Conservation (phyloP, 2,329 filamentous ascomycete genomes). For the Zasmidium citrigriseum region DNA sequence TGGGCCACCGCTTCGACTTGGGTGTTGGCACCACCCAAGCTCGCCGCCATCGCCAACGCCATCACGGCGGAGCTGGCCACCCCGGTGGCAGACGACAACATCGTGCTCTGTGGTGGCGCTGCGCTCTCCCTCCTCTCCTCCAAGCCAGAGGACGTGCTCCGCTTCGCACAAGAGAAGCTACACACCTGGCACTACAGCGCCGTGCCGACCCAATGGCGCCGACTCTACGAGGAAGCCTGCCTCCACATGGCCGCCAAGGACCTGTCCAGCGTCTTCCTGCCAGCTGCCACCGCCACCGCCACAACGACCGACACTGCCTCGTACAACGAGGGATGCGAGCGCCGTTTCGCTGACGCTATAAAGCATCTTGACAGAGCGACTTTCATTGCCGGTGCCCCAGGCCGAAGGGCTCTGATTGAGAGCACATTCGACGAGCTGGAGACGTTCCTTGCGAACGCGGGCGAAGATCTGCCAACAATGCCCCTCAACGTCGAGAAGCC, state of each 20-base stretch:
- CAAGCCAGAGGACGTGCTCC: constrained; percentile 54
- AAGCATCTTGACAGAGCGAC: constrained; percentile 72
- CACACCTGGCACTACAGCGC: constrained; percentile 69
- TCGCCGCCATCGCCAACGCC: background rate
- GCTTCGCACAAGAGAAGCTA: constrained; percentile 65
- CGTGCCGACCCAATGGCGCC: constrained; percentile 68
- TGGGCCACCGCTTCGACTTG: too few relatives aligned
- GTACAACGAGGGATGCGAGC: background rate
- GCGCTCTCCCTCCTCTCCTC: constrained; percentile 38
- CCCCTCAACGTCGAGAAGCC: constrained; percentile 16
- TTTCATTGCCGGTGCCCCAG: constrained; percentile 70
- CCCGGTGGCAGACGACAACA: constrained; percentile 27
- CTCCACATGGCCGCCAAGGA: constrained; percentile 59
- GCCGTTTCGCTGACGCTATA: constrained; percentile 48
- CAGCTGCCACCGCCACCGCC: background rate
- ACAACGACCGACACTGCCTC: background rate
- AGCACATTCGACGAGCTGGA: constrained; percentile 56
- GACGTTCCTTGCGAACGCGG: constrained; percentile 19
- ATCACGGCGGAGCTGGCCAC: constrained; percentile 13
- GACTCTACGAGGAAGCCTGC: constrained; percentile 70
- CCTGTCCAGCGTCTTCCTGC: background rate
- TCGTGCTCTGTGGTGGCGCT: constrained; percentile 45
- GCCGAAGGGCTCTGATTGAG: constrained; percentile 49
- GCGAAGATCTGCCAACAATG: background rate
- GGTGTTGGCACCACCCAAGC: background rate